Base-by-base conservation (phyloP, 306 rosid genomes). In the Oemleria cerasiformis region DNA sequence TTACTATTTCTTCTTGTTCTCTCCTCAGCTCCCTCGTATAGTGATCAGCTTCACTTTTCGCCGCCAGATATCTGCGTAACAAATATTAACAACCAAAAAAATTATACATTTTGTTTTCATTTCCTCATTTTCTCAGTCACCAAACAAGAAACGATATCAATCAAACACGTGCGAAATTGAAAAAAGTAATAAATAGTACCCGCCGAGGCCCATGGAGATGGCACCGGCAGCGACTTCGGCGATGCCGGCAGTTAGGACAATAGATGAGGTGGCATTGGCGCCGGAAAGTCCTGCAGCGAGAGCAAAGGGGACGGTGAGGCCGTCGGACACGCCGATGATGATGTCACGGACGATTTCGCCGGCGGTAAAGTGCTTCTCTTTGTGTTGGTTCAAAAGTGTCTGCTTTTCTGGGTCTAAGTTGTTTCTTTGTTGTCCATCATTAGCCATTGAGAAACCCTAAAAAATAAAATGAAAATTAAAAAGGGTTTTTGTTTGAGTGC, bases 21-120 rank as follows among this genome's bases (percentile, higher is more conserved):
- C 87, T 77, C 73, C 73, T 74, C 69, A 84, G 34, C 70, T 84
- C 87, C 66, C 73, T 84, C 69, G 0, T 8, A 23, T 84, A 84
- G 71, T 84, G 84, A 80, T 84, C 87, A 42, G 85, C 84, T 71
- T 84, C 87, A 21, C 87, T 84, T 53, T 84, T 77, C 14, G 84
- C 87, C 20, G 87, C 87, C 40, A 84, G 78, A 55, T 80, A 84
- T 49, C 87, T 84, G 74, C 70, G 67, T 45, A 13, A 69, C 8
- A 15, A n/a, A 14, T 54, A n/a, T 41, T 4, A 0, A 9, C 38
- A 14, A 14, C 45, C 19, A 45, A 4, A 12, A 12, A 10, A 5
- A 44, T 10, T 45, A 12, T 45, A 45, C 13, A 45, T 41, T 41
- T 41, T 41, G 9, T 41, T 41, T 41, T 43, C 30, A 16, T 45